Evolutionary conservation across 2,329 filamentous ascomycete genomes (phyloP).

Genomic region (Fonsecaea pugnacius): DNA sequence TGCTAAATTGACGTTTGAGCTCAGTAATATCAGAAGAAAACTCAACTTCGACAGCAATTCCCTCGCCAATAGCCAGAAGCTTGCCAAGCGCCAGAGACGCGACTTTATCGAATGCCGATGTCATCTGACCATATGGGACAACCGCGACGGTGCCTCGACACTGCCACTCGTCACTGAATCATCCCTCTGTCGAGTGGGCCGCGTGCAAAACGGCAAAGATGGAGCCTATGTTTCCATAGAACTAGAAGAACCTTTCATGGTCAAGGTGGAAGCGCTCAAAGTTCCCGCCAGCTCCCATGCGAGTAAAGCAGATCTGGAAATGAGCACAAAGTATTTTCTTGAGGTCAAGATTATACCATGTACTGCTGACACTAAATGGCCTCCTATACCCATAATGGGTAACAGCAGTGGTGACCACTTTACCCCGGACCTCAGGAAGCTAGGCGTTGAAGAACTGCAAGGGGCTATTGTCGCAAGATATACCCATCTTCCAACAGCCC

Average conservation of each 20-base stretch:
- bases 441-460: slow-evolving; percentile 30
- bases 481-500: slow-evolving; percentile 32
- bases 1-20: slow-evolving; percentile 30
- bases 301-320: slow-evolving; percentile 18
- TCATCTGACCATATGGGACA: slow-evolving; percentile 37
- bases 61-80: slow-evolving; percentile 15
- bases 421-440: slow-evolving; percentile 27
- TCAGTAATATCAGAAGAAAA: slow-evolving; percentile 35
- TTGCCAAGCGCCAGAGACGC: slow-evolving; percentile 30
- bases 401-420: slow-evolving; percentile 36
- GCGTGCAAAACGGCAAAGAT: slow-evolving; percentile 22
- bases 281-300: slow-evolving; percentile 23
- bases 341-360: slow-evolving; percentile 38
- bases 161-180: slow-evolving; percentile 24
- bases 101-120: slow-evolving; percentile 31
- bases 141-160: slow-evolving; percentile 26
- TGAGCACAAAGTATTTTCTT: slow-evolving; percentile 37
- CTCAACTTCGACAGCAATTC: slow-evolving; percentile 34
- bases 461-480: slow-evolving; percentile 36
- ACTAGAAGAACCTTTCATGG: slow-evolving; percentile 33
- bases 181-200: slow-evolving; percentile 23
- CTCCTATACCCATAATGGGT: slow-evolving; percentile 36
- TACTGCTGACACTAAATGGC: slow-evolving; percentile 30
- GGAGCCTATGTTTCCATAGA: slow-evolving; percentile 34
- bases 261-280: slow-evolving; percentile 31